Evolutionary conservation across 1,139 yeast genomes (phyloP), one percentile per base, ranked within the genome.

Genomic region (Trichomonascaceae sp.): DNA sequence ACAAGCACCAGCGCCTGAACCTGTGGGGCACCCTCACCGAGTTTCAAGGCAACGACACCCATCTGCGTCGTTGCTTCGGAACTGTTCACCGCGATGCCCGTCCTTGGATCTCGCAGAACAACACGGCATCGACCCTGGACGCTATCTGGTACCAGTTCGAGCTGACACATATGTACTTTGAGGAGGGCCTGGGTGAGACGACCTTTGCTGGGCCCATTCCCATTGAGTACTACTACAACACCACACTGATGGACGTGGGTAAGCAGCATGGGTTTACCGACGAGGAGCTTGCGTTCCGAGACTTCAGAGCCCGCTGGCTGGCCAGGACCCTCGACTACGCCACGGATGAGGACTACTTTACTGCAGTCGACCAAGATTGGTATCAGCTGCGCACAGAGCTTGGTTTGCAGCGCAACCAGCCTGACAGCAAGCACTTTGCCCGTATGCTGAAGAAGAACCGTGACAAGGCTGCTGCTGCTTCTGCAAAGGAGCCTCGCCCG

Each of bases 141-240:
- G 61, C 80, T 4, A 65, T 62, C 34, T 80, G 84, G 79, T 66
- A 64, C 33, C 73, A 72, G 46, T 69, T 80, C 41, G 57, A 61
- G 17, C 78, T 79, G 6, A 69, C 69, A 1, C 65, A 65, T 3
- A 64, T 75, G 14, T 76, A 76, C 56, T 67, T 76, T 47, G 62
- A 79, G 35, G 93, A 93, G 20, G 92, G 92, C 0, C 80, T 78
- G 54, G 93, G 93, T 28, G 81, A 75, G 45, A 62, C 72, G 35
- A 80, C 87, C 5, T 80, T 66, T 51, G 78, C 78, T 44, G 93
- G 93, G 3, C 60, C 65, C 20, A 66, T 81, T 37, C 71, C 75
- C 32, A 58, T 65, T n/a, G 76, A 71, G 2, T 50, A 62, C 36
- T 79, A 77, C 51, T 66, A 66, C 40, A 49, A 56, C 3, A 72